These are phyloP conservation scores for Myriosclerotinia duriaeana DNA, from an alignment of 2,329 filamentous ascomycete species.

Conservation along the genomic window DNA sequence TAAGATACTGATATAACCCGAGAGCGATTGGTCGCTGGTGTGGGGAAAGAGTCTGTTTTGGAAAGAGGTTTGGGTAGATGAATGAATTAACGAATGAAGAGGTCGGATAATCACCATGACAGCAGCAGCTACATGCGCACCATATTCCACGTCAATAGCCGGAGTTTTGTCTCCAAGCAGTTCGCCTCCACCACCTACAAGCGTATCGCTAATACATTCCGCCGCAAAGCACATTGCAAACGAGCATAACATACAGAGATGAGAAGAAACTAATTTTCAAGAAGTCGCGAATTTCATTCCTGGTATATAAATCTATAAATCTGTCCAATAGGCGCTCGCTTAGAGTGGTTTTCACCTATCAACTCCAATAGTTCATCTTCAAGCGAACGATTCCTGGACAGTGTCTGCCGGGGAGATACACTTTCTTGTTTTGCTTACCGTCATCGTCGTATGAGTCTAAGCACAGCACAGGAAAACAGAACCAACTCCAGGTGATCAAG, in stretches of 20 bases:
- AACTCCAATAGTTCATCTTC: no score
- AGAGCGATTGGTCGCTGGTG: not conserved
- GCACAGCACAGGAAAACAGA: no score
- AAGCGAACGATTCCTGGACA: no score
- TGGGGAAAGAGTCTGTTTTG: conserved; percentile 16
- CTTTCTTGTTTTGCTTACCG: no score
- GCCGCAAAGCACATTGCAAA: not conserved
- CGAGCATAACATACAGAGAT: not conserved
- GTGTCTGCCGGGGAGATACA: no score
- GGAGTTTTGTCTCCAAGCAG: not conserved
- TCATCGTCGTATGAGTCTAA: no score
- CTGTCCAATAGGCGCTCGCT: no score
- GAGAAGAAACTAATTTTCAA: no score
- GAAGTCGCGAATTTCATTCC: no score
- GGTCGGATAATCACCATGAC: not conserved
- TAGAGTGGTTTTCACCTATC: no score
- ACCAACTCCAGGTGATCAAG: no score
- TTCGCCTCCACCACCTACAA: not conserved
- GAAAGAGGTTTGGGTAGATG: not conserved
- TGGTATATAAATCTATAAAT: no score
- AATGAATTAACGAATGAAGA: not conserved
- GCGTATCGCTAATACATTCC: conserved; percentile 11
- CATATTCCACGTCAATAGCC: not conserved
- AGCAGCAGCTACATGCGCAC: not conserved
- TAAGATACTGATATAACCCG: not conserved